A percentile compares a stretch with the other conserved stretches of the same genome.
phyloP scores from a whole-genome alignment of 768 basidiomycete species.

The Mycena polygramma region DNA sequence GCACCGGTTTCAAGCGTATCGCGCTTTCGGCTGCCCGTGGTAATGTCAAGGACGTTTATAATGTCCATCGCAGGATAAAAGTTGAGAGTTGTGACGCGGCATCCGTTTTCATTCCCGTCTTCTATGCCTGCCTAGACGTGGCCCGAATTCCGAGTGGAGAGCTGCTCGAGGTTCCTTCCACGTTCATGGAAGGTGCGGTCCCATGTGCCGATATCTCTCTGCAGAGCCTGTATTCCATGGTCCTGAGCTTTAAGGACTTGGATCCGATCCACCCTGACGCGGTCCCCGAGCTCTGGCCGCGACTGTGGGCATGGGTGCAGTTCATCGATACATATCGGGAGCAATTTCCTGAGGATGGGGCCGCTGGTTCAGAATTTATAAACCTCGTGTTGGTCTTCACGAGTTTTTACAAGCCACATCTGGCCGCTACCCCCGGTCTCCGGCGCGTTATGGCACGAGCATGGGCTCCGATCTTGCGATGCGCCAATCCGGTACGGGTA shows the following conservation, averaged over 20 bases:
- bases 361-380: not conserved
- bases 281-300: constrained; percentile 7
- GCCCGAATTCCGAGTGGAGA: too few species aligned
- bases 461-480: not conserved
- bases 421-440: not conserved
- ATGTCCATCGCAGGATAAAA: too few species aligned
- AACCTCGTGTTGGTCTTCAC: not conserved
- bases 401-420: not conserved
- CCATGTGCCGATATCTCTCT: too few species aligned
- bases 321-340: not conserved
- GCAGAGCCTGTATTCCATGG: not conserved
- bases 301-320: too few species aligned
- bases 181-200: too few species aligned
- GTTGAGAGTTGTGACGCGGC: too few species aligned
- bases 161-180: too few species aligned
- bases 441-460: not conserved
- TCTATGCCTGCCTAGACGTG: too few species aligned
- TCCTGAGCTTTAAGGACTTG: not conserved
- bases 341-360: not conserved
- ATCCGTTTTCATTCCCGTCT: too few species aligned
- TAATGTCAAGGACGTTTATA: too few species aligned
- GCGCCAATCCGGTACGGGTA: not conserved
- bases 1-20: too few species aligned
- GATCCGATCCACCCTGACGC: not conserved
- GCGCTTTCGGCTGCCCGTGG: too few species aligned